Base-by-base conservation (phyloP, 176 grass and related monocot genomes). In the Areca catechu region DNA sequence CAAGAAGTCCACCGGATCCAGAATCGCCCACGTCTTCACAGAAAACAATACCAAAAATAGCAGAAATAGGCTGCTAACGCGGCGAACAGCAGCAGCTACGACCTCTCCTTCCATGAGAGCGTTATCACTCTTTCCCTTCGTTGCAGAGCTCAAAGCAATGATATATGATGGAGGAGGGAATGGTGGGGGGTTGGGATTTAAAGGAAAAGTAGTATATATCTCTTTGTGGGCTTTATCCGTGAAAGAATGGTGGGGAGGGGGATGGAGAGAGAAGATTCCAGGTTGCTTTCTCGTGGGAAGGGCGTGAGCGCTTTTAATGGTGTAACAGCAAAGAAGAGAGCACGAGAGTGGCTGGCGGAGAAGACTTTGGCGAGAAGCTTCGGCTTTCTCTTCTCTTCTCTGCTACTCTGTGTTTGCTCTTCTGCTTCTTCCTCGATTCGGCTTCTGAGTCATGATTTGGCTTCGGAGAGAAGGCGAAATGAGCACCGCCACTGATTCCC, bases 1-100 rank as follows among this genome's bases (percentile, higher is more conserved):
- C 43, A 96, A 62, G 71, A 96, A 96, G 72, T 96, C 91, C 6
- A 73, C 69, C 7, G 91, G 91, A 71, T 96, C 77, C 0, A 96
- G 77, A 56, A 90, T 90, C 65, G 59, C 74, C 77, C 50, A 16
- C 61, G 68, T 69, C 53, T 43, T 43, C 34, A 12, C 34, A 43
- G 34, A 43, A 43, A 60, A 63, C 14, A 54, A 4, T 24, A 51
- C 52, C 47, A 61, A 51, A 51, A 71, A 48, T 19, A 77, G 22
- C 71, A 62, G 70, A 16, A 53, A 19, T 16, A 78, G 28, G 21
- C 70, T 28, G 76, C 65, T 21, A 63, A n/a, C 10, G 74, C 63
- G 5, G 83, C 7, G 27, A 81, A 29, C 30, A 29, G 29, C 34
- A 2, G 34, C 9, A 10, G 9, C 30, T 1, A 37, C 30, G 2